A percentile compares a stretch with the other conserved stretches of the same genome.
Evolutionary conservation across 2,329 filamentous ascomycete genomes (phyloP).

Genomic region (Madurella fahalii): DNA sequence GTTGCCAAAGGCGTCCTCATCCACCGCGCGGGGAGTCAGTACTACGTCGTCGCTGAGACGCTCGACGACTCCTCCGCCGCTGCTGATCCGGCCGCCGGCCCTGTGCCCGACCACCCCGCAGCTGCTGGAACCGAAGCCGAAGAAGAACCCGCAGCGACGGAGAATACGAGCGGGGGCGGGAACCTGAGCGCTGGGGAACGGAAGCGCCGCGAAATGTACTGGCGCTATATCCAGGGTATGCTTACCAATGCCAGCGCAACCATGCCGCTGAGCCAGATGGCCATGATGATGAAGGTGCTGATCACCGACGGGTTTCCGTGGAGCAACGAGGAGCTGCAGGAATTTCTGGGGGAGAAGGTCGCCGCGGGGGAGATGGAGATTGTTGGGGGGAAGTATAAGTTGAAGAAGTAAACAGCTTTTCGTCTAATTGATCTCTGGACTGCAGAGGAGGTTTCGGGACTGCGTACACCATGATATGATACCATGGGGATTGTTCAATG

Average conservation of each 20-base stretch:
- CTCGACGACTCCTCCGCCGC: constrained; percentile 32
- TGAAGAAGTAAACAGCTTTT: constrained; percentile 57
- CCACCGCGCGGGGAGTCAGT: constrained; percentile 36
- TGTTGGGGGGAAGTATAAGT: constrained; percentile 65
- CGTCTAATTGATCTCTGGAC: background rate
- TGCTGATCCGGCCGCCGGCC: constrained; percentile 12
- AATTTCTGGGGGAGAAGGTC: constrained; percentile 78
- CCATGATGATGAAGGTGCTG: constrained; percentile 93
- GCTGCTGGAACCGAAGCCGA: constrained; percentile 23
- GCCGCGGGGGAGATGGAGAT: constrained; percentile 65
- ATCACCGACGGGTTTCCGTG: constrained; percentile 85
- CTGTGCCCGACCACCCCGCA: constrained; percentile 27
- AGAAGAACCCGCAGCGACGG: constrained; percentile 31
- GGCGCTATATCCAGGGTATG: constrained; percentile 93
- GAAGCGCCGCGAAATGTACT: constrained; percentile 64
- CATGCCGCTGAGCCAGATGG: constrained; percentile 77
- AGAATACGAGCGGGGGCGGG: constrained; percentile 43
- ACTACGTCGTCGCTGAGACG: constrained; percentile 65
- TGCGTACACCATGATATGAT: no score
- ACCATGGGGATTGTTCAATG: no score
- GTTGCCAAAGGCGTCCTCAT: constrained; percentile 62
- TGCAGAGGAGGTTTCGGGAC: no score
- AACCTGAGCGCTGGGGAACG: constrained; percentile 59
- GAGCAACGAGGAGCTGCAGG: constrained; percentile 81
- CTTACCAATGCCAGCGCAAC: constrained; percentile 79